A percentile compares a stretch with the other conserved stretches of the same genome.
Conservation (phyloP, 768 basidiomycete genomes). For the Suillus lakei region DNA sequence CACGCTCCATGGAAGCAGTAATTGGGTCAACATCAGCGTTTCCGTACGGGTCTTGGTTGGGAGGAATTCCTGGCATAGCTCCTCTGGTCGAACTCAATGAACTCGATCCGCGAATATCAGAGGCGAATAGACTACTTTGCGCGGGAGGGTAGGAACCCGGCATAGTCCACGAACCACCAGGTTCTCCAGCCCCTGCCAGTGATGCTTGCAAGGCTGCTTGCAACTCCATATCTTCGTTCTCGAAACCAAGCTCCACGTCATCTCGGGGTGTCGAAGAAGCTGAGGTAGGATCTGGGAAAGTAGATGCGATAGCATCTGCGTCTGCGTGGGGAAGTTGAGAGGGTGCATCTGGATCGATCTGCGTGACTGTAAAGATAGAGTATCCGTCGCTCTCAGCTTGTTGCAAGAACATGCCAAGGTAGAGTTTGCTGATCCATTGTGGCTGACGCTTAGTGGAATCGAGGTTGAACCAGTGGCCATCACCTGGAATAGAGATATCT, state of each 20-base stretch:
- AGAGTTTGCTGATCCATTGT: conserved; percentile 83
- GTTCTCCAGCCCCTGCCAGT: conserved; percentile 41
- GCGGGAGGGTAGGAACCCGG: conserved; percentile 23
- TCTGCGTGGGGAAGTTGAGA: conserved; percentile 65
- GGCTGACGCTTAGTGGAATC: conserved; percentile 75
- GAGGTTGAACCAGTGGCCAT: conserved; percentile 87
- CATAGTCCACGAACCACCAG: conserved; percentile 15
- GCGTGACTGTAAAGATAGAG: conserved; percentile 78
- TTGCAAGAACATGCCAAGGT: conserved; percentile 84
- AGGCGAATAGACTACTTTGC: conserved; percentile 31
- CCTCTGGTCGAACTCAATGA: conserved; percentile 21
- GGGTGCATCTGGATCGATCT: conserved; percentile 57
- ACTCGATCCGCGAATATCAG: conserved; percentile 24
- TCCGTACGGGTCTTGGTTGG: conserved; percentile 34
- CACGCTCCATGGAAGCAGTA: conserved; percentile 69
- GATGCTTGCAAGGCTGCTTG: conserved; percentile 90
- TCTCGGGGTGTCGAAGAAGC: conserved; percentile 18
- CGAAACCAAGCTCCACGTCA: conserved; percentile 46
- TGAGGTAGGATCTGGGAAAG: conserved; percentile 59
- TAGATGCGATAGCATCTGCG: conserved; percentile 72
- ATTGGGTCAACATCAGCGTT: conserved; percentile 54
- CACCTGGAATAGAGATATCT: conserved; percentile 43
- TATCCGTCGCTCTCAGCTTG: conserved; percentile 89
- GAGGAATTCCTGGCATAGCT: conserved; percentile 26
- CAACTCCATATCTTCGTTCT: conserved; percentile 86